These are phyloP conservation scores for Serendipita sp. DNA, from an alignment of 768 basidiomycete genomes.

Conservation along the genomic window DNA sequence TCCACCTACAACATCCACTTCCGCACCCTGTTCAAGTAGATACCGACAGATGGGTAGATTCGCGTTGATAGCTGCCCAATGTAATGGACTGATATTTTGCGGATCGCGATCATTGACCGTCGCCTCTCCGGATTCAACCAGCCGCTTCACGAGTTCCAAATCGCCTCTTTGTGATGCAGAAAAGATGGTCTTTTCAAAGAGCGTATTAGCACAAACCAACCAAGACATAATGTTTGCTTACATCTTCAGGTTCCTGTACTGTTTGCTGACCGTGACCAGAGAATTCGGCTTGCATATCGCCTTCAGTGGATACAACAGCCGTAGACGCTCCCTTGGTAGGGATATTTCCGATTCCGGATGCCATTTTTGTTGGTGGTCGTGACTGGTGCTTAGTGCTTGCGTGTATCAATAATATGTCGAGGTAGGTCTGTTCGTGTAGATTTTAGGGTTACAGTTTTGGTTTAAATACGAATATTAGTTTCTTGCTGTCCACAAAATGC, in stretches of 20 bases:
- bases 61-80: conserved; percentile 97
- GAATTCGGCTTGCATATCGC: background rate
- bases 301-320: background rate
- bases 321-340: background rate
- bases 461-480: no score
- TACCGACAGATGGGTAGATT: conserved; percentile 78
- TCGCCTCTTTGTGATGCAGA: conserved; percentile 82
- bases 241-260: background rate
- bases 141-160: conserved; percentile 39
- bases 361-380: background rate
- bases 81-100: conserved; percentile 86
- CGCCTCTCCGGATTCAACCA: conserved; percentile 57
- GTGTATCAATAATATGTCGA: no score
- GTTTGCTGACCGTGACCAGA: background rate
- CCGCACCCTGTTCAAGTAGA: conserved; percentile 81
- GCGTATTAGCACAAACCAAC: background rate
- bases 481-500: no score
- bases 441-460: no score
- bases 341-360: background rate
- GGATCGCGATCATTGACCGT: conserved; percentile 64
- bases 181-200: conserved; percentile 39
- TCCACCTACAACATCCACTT: conserved; percentile 86
- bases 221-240: background rate
- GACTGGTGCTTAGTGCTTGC: background rate
- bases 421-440: no score